Evolutionary conservation across 352 stramenopile species (phyloP), one percentile per base, ranked within the genome.

Genomic region (Globisporangium viniferum): DNA sequence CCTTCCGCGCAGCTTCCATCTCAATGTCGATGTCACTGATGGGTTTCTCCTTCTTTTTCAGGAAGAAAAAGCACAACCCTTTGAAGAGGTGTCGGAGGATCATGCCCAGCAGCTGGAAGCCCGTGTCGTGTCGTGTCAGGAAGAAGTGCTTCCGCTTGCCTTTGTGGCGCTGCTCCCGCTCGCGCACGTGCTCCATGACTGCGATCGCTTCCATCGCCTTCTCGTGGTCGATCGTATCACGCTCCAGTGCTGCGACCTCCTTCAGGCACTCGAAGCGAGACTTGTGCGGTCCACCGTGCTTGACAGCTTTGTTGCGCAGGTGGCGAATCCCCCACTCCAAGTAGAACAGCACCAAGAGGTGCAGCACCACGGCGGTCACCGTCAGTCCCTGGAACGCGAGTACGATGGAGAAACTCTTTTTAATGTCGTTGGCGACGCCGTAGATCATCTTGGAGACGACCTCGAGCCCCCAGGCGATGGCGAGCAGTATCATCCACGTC

Each of bases 401-500:
- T 2, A 84, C 74, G 0, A 86, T 65, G 24, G 81, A 71, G 27
- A 72, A 65, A 0, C 61, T 67, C 61, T 81, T 70, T 2, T 72
- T 2, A 69, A 46, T 8, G 75, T 5, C 44, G 18, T 51, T 3
- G 44, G 44, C 18, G 44, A 24, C 44, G 0, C 58, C 8, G n/a
- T 76, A 1, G 18, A 81, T 33, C 4, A 75, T 14, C 27, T 18
- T 18, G 0, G 76, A 51, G 6, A 73, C 48, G 0, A 67, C 68
- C 48, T 78, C 76, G 56, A 91, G 66, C 0, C 33, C 64, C 78
- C 81, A 91, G 0, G 77, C 79, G 20, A 88, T 70, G 22, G 68
- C 62, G 1, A 91, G 64, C 8, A 91, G 68, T 2, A 91, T 46
- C 4, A 89, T 48, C 82, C 80, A 94, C 71, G 81, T 90, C 9